Conservation (phyloP, 768 basidiomycete genomes). For the Inosperma sp. region DNA sequence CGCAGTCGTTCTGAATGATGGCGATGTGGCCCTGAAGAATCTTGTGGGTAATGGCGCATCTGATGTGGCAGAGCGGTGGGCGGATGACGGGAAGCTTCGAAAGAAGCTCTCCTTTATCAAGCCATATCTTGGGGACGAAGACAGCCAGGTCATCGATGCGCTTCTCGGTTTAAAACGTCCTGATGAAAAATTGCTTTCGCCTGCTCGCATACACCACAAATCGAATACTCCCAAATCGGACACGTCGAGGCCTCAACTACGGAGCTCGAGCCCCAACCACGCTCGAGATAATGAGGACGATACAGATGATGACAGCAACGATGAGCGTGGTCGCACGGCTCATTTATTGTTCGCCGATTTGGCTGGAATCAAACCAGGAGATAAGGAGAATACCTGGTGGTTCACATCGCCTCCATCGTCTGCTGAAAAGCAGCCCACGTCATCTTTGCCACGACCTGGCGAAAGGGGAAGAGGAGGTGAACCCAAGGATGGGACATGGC, state of each 20-base stretch:
- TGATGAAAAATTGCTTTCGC: too few relatives aligned
- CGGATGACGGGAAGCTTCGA: conserved; percentile 41
- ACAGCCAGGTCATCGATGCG: conserved; percentile 34
- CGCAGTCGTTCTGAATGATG: conserved; percentile 23
- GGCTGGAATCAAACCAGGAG: conserved; percentile 30
- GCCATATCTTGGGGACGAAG: conserved; percentile 37
- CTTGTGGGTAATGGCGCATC: conserved; percentile 53
- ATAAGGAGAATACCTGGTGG: conserved; percentile 34
- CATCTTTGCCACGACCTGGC: background rate
- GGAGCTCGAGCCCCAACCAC: too few relatives aligned
- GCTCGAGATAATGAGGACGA: conserved; percentile 32
- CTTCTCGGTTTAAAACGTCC: conserved; percentile 20
- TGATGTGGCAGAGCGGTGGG: conserved; percentile 51
- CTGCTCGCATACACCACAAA: too few relatives aligned
- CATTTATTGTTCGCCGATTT: conserved; percentile 49
- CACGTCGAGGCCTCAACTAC: too few relatives aligned
- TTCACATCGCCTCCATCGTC: conserved; percentile 23
- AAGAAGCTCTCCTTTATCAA: conserved; percentile 43
- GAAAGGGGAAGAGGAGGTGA: background rate
- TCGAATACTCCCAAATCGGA: too few relatives aligned
- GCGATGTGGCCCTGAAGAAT: conserved; percentile 58
- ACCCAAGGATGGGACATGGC: background rate
- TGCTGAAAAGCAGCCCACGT: conserved; percentile 3
- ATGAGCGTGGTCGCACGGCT: conserved; percentile 54
- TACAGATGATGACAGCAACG: conserved; percentile 33